Evolutionary conservation across 2,329 filamentous ascomycete species (phyloP).

Genomic region (Ilyonectria sp.): DNA sequence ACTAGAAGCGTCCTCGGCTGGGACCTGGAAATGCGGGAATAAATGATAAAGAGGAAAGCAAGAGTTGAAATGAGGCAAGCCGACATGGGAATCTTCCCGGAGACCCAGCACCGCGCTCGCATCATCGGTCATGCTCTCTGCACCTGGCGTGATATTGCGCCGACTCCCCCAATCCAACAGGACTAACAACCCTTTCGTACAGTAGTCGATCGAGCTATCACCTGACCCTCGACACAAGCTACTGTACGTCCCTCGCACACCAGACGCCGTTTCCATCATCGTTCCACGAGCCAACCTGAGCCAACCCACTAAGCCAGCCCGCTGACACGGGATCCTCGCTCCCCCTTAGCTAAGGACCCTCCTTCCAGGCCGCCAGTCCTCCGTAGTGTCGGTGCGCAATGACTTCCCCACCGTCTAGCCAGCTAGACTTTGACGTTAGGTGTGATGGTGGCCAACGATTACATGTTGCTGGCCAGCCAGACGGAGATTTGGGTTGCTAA

Average conservation of each 20-base stretch:
- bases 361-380: background rate
- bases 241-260: background rate
- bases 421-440: background rate
- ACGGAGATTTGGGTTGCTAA: background rate
- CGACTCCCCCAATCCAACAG: background rate
- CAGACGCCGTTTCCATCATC: background rate
- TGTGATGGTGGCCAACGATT: background rate
- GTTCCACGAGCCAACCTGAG: background rate
- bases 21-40: background rate
- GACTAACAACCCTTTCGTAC: slow-evolving; percentile 9
- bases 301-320: background rate
- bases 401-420: background rate
- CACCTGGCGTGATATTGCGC: slow-evolving; percentile 18
- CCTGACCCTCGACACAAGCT: background rate
- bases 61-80: background rate
- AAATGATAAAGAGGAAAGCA: background rate
- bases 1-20: background rate
- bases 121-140: background rate
- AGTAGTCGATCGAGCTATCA: slow-evolving; percentile 16
- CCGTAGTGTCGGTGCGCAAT: background rate
- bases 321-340: background rate
- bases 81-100: background rate
- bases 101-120: background rate
- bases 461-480: background rate
- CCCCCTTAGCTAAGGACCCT: background rate